These are phyloP conservation scores for Lyophyllum semitale DNA, from an alignment of 768 basidiomycete species.

Conservation along the genomic window DNA sequence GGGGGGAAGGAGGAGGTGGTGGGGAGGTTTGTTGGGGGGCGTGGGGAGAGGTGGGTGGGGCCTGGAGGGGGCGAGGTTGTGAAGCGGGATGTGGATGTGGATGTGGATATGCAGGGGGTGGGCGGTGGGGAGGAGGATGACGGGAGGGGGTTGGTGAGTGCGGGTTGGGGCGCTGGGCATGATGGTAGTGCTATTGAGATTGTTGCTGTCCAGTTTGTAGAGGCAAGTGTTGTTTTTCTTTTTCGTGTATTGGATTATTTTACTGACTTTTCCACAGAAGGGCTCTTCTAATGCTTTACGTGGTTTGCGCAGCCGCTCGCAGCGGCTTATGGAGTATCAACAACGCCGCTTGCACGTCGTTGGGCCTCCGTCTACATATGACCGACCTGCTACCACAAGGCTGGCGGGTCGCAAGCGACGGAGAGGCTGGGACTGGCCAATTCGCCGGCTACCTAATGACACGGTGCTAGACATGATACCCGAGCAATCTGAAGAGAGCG, in stretches of 20 bases:
- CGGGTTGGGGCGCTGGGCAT: slow-evolving; percentile 77
- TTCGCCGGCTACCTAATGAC: slow-evolving; percentile 38
- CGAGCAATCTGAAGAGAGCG: slow-evolving; percentile 36
- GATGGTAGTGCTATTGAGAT: slow-evolving; percentile 80
- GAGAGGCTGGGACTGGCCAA: slow-evolving; percentile 35
- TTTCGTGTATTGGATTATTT: neutral
- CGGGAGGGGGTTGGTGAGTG: slow-evolving; percentile 62
- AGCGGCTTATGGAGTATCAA: slow-evolving; percentile 68
- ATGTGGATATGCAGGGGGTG: slow-evolving; percentile 26
- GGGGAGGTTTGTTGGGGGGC: slow-evolving; percentile 48
- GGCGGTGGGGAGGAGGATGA: slow-evolving; percentile 49
- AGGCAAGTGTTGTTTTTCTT: slow-evolving; percentile 44
- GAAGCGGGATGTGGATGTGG: slow-evolving; percentile 30
- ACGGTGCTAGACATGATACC: slow-evolving; percentile 40
- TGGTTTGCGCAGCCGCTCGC: slow-evolving; percentile 63
- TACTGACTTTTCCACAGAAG: slow-evolving; percentile 34
- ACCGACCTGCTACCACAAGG: slow-evolving; percentile 25
- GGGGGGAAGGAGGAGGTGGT: slow-evolving; percentile 43
- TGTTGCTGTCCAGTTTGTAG: slow-evolving; percentile 59
- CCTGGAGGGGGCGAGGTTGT: slow-evolving; percentile 17
- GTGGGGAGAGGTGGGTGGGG: slow-evolving; percentile 40
- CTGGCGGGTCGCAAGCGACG: slow-evolving; percentile 46
- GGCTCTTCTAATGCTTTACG: slow-evolving; percentile 48
- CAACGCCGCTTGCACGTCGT: slow-evolving; percentile 56
- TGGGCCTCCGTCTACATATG: slow-evolving; percentile 27